Conservation (phyloP, 352 stramenopile species). For the Phytophthora pini region DNA sequence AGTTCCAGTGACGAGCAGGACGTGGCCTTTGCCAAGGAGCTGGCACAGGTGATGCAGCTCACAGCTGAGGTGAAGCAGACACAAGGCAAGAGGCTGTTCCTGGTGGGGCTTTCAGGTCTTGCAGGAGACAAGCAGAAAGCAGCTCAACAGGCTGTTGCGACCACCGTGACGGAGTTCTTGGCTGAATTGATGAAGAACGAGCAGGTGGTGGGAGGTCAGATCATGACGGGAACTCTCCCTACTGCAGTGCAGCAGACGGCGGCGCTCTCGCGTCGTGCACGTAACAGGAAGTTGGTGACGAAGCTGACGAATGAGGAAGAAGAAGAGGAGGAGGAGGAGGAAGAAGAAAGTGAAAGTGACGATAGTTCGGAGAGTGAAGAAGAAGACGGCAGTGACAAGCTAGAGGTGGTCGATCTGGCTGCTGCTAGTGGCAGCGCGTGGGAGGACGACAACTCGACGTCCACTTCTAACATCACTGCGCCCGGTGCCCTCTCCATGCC, state of each 20-base stretch:
- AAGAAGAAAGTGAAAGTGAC: conserved; percentile 11
- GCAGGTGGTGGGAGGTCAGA: conserved; percentile 38
- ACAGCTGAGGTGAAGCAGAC: conserved; percentile 27
- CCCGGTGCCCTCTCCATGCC: conserved; percentile 48
- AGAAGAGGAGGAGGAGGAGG: conserved; percentile 6
- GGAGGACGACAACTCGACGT: conserved; percentile 33
- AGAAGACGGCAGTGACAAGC: conserved; percentile 12
- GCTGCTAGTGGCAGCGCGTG: conserved; percentile 31
- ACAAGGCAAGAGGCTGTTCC: conserved; percentile 37
- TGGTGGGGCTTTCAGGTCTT: conserved; percentile 44
- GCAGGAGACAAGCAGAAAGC: conserved; percentile 29
- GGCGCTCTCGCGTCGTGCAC: conserved; percentile 33
- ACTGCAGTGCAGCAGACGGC: conserved; percentile 27
- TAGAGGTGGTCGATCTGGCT: conserved; percentile 23
- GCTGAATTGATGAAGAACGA: conserved; percentile 44
- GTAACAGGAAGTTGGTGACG: conserved; percentile 34
- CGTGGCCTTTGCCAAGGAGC: conserved; percentile 37
- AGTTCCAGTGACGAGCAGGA: conserved; percentile 29
- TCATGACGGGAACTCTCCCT: conserved; percentile 38
- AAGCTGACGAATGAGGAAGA: conserved; percentile 18
- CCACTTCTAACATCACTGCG: conserved; percentile 31
- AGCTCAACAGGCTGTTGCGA: conserved; percentile 35
- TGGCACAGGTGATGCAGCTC: conserved; percentile 44
- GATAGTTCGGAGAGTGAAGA: conserved; percentile 11
- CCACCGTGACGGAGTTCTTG: conserved; percentile 44